These are phyloP conservation scores for Scorias spongiosa DNA, from an alignment of 2,329 filamentous ascomycete genomes.

Conservation along the genomic window DNA sequence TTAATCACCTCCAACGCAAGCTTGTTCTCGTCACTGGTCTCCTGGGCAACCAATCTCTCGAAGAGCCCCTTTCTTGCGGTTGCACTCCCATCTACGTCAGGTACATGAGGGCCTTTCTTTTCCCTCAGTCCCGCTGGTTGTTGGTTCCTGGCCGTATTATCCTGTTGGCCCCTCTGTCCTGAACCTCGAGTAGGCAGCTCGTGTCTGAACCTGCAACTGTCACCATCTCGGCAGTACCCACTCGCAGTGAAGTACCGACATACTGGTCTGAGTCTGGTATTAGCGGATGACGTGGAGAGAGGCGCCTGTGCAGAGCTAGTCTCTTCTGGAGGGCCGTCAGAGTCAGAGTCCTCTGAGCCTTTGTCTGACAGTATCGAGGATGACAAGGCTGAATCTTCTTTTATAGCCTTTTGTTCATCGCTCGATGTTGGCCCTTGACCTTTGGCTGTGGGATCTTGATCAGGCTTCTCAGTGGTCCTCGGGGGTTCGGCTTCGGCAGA, in stretches of 20 bases:
- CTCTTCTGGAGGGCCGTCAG: conserved; percentile 24
- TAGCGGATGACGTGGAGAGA: not conserved
- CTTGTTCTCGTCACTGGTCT: conserved; percentile 27
- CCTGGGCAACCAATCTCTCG: conserved; percentile 27
- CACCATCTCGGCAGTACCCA: conserved; percentile 20
- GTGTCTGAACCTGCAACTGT: conserved; percentile 19
- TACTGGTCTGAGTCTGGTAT: conserved; percentile 2
- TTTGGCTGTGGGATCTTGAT: no score
- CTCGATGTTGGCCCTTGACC: no score
- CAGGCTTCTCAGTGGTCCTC: no score
- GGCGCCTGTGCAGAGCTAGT: conserved; percentile 20
- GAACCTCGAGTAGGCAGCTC: conserved; percentile 7
- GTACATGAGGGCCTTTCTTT: not conserved
- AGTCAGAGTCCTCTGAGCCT: conserved; percentile 13
- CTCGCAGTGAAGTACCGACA: conserved; percentile 19
- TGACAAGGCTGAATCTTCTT: conserved; percentile 13
- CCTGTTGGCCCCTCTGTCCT: not conserved
- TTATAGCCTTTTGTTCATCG: conserved; percentile 7
- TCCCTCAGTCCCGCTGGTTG: not conserved
- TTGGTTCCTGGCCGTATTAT: no score
- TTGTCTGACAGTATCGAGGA: conserved; percentile 16
- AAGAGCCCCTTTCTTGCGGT: conserved; percentile 11
- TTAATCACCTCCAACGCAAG: conserved; percentile 31
- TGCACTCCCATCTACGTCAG: not conserved
- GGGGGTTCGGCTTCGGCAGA: no score